Evolutionary conservation across 176 grass and related monocot genomes (phyloP).

Genomic region (Leersia perrieri): DNA sequence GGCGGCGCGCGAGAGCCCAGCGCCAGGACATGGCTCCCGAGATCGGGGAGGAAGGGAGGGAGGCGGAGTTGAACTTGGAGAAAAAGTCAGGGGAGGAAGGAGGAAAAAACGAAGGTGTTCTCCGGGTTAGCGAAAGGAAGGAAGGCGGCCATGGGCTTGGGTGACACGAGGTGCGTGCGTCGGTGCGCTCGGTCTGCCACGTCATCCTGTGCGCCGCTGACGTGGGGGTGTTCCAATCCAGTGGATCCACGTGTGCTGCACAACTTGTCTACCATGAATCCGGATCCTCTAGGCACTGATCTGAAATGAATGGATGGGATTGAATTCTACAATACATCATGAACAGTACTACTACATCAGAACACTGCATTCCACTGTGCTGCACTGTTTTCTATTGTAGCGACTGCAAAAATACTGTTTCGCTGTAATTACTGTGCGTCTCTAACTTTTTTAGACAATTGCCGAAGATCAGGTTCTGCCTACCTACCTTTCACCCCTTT

Average conservation of each 20-base stretch:
- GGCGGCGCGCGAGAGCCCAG: constrained; percentile 44
- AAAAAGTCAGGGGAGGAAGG: constrained; percentile 30
- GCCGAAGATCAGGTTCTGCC: too few relatives aligned
- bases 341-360: too few relatives aligned
- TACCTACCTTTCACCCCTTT: too few relatives aligned
- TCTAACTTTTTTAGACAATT: too few relatives aligned
- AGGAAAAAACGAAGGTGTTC: not conserved
- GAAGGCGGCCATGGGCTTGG: not conserved
- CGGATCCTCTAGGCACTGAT: too few relatives aligned
- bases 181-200: constrained; percentile 15
- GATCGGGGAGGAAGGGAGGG: constrained; percentile 22
- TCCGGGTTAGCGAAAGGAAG: not conserved
- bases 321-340: too few relatives aligned
- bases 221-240: not conserved
- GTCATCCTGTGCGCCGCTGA: not conserved
- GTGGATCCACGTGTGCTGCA: not conserved
- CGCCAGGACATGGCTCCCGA: constrained; percentile 45
- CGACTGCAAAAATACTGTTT: too few relatives aligned
- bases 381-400: too few relatives aligned
- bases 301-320: too few relatives aligned
- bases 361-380: too few relatives aligned
- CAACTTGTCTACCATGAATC: too few relatives aligned
- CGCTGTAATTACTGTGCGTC: too few relatives aligned
- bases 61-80: constrained; percentile 35
- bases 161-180: not conserved